Evolutionary conservation across 192 early-diverging fungal genomes (phyloP).

Genomic region (Coemansia reversa): DNA sequence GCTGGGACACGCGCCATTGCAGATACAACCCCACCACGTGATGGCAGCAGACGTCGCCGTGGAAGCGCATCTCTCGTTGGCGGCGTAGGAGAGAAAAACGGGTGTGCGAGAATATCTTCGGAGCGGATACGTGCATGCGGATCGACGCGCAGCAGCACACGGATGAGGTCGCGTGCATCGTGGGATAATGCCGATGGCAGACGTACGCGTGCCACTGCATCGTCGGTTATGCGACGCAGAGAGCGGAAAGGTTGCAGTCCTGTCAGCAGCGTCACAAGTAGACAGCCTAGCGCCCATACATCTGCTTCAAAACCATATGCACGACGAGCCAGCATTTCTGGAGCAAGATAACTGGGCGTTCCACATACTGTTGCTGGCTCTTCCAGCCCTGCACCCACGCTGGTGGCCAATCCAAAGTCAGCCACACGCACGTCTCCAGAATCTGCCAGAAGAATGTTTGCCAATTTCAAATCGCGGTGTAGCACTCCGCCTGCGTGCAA

Average conservation of each 20-base stretch:
- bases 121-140: constrained; percentile 57
- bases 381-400: constrained; percentile 39
- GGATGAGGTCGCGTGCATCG: constrained; percentile 59
- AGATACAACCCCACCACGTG: too few species aligned
- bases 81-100: constrained; percentile 53
- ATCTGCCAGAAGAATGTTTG: constrained; percentile 65
- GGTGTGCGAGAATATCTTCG: constrained; percentile 54
- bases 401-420: constrained; percentile 75
- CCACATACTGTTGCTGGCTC: constrained; percentile 79
- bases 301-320: constrained; percentile 73
- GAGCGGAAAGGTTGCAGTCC: constrained; percentile 71
- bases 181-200: constrained; percentile 59
- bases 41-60: background rate
- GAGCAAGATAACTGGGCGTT: constrained; percentile 77
- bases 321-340: constrained; percentile 69
- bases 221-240: constrained; percentile 29
- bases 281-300: constrained; percentile 77
- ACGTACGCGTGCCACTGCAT: constrained; percentile 48
- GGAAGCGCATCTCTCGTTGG: background rate
- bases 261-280: constrained; percentile 71
- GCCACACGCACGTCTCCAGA: constrained; percentile 62
- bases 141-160: constrained; percentile 58
- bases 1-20: background rate
- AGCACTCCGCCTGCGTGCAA: constrained; percentile 66
- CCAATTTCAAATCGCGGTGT: constrained; percentile 76